Evolutionary conservation across 1,139 yeast species (phyloP), one percentile per base, ranked within the genome.

Genomic region (Williopsis jadinii): DNA sequence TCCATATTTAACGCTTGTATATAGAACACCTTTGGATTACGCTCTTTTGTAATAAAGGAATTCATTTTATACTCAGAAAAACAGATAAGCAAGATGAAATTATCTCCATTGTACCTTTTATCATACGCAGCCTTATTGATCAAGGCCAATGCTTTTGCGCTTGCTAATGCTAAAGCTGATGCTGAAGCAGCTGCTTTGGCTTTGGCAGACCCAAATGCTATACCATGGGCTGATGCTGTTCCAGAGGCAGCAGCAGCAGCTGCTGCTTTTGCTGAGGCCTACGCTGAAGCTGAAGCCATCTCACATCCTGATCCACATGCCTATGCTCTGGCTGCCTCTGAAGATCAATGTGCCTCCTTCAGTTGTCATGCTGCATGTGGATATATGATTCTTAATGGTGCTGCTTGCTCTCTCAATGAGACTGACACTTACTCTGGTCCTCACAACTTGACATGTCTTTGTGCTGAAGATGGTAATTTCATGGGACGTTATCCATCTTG

Each of bases 301-400:
- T 45, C 53, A 11, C 53, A 51, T 39, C 56, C 59, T 39, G 58
- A 50, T 35, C 55, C 56, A 33, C 50, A 50, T 19, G 58, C 56
- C 9, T 49, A 45, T 33, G 56, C 57, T 2, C 33, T 52, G 10
- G 55, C 59, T 32, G 55, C 53, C 35, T 41, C 51, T 35, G 53
- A 49, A 12, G 52, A 46, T 37, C 54, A 51, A 36, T 51, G 55
- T 50, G 61, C 61, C 30, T 29, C 58, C 13, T 46, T 56, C 36
- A 43, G 42, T 2, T 59, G 62, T 44, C 62, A 59, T 39, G 54
- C 59, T 35, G 43, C 50, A 24, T 59, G 62, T 50, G 62, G 62
- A 31, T 53, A 30, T 38, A 26, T 55, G 35, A 59, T 59, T 37
- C 33, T 55, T 14, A 49, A 57, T 32, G 61, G 59, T 39, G 43